phyloP scores from a whole-genome alignment of 306 rosid genomes.

The Senna tora region DNA sequence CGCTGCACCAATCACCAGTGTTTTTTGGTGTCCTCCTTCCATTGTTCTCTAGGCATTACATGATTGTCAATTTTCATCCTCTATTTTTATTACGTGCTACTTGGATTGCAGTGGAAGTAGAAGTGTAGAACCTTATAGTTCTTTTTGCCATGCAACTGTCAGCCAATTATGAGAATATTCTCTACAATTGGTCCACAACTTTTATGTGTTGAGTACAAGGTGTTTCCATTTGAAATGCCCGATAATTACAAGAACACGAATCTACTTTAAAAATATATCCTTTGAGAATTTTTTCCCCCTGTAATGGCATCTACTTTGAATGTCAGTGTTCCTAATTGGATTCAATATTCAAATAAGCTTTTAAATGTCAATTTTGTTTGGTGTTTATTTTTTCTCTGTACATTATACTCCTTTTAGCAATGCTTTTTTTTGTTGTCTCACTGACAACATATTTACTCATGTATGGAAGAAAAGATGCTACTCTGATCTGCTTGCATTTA shows the following conservation, averaged over 20 bases:
- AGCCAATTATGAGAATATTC: background rate
- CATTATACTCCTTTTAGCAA: background rate
- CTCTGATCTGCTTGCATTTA: constrained; percentile 3
- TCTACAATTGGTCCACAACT: background rate
- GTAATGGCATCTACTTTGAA: background rate
- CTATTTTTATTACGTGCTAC: background rate
- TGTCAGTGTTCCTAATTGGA: background rate
- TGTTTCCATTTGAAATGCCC: background rate
- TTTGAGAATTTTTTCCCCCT: background rate
- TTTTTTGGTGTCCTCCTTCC: background rate
- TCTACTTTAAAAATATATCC: background rate
- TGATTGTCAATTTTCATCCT: background rate
- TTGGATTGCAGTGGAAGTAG: background rate
- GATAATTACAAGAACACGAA: background rate
- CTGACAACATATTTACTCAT: background rate
- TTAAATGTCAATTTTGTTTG: constrained; percentile 10
- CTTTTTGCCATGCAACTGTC: constrained; percentile 5
- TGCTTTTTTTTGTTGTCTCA: background rate
- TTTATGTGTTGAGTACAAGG: background rate
- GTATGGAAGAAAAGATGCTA: constrained; percentile 12
- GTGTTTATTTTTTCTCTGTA: background rate
- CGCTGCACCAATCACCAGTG: background rate
- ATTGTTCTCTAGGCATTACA: background rate
- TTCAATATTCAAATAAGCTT: background rate
- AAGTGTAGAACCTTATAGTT: background rate